phyloP scores from a whole-genome alignment of 1,284 basidiomycete genomes.

The Pyrrhoderma noxium region DNA sequence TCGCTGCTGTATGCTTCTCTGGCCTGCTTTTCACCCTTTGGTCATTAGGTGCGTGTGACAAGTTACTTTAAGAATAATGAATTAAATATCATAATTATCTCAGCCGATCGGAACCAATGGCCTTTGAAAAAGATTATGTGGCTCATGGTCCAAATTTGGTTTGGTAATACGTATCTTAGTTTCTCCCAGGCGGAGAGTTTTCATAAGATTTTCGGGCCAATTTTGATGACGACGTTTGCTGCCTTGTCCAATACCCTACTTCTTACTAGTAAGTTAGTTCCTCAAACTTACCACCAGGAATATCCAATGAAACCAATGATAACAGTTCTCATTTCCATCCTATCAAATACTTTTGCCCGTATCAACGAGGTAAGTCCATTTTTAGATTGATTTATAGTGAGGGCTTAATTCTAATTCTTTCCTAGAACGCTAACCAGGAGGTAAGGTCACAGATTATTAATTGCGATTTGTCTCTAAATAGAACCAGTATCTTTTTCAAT shows the following conservation, averaged over 20 bases:
- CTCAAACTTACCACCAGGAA: conserved; percentile 1
- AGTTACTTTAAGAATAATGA: conserved; percentile 14
- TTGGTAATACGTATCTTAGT: conserved; percentile 70
- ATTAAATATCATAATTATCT: conserved; percentile 11
- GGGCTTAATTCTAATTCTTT: not conserved
- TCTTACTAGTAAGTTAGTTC: conserved; percentile 58
- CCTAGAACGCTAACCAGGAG: conserved; percentile 76
- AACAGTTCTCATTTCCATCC: conserved; percentile 75
- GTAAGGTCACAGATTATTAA: conserved; percentile 29
- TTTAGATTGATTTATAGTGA: conserved; percentile 7
- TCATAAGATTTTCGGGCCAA: conserved; percentile 78
- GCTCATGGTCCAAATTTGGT: conserved; percentile 81
- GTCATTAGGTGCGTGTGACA: conserved; percentile 49
- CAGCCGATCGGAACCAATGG: conserved; percentile 48
- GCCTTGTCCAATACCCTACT: conserved; percentile 75
- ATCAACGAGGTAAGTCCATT: conserved; percentile 61
- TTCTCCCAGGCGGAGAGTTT: conserved; percentile 68
- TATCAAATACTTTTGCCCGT: conserved; percentile 78
- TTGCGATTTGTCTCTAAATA: not conserved
- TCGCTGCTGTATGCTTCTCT: conserved; percentile 80
- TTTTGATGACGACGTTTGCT: conserved; percentile 81
- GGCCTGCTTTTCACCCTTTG: conserved; percentile 81
- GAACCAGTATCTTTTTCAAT: conserved; percentile 77
- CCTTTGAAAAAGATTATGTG: conserved; percentile 65
- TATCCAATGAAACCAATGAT: too few species aligned